These are phyloP conservation scores for Podila minutissima DNA, from an alignment of 192 early-diverging fungal species.

Conservation along the genomic window DNA sequence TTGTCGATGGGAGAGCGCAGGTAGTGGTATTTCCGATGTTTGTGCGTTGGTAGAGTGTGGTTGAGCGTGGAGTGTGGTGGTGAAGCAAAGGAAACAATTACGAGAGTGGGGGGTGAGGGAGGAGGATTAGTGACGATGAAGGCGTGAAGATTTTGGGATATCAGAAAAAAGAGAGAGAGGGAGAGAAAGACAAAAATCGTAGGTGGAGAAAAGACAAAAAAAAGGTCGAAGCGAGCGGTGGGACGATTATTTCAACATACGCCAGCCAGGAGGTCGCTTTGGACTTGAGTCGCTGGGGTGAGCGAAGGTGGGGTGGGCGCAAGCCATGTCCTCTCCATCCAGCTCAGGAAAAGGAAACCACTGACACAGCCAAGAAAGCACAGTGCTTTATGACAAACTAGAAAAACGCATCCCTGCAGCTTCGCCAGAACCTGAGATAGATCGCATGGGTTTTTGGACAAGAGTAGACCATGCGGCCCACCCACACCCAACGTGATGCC, in stretches of 20 bases:
- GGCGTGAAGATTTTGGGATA: neutral
- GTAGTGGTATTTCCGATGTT: too few species aligned
- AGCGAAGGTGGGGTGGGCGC: neutral
- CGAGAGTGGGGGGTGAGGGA: conserved; percentile 6
- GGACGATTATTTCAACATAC: neutral
- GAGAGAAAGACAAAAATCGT: neutral
- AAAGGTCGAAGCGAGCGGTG: neutral
- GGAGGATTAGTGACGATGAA: neutral
- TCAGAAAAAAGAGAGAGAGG: neutral
- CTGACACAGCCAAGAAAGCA: too few species aligned
- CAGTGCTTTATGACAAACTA: too few species aligned
- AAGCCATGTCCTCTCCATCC: neutral
- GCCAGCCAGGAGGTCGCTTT: neutral
- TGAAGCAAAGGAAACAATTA: conserved; percentile 6
- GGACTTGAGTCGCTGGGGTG: neutral
- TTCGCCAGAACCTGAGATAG: too few species aligned
- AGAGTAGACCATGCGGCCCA: too few species aligned
- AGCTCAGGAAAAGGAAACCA: too few species aligned
- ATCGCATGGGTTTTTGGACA: too few species aligned
- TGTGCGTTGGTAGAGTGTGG: neutral
- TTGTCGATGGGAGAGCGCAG: too few species aligned
- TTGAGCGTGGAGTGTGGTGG: conserved; percentile 11
- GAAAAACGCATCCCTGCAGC: too few species aligned
- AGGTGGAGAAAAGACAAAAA: neutral
- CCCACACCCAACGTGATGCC: too few species aligned